Conservation (phyloP, 371 early-diverging fungal species). For the Syncephalis plumigaleata region DNA sequence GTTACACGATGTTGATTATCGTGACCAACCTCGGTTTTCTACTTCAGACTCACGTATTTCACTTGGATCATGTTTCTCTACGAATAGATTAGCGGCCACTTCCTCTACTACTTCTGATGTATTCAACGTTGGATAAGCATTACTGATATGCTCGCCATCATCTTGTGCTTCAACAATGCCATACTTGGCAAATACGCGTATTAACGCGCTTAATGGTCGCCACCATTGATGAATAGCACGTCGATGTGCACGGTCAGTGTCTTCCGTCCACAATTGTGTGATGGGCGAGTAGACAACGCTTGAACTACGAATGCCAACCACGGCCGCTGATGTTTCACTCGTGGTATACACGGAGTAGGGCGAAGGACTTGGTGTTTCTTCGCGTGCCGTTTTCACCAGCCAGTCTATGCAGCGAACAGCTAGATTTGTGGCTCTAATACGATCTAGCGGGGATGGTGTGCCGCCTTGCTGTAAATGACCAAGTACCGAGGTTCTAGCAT, state of each 20-base stretch:
- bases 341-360: slow-evolving; percentile 44
- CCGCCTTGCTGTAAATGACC: slow-evolving; percentile 97
- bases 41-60: no score
- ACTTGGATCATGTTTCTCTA: no score
- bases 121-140: not conserved
- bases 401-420: slow-evolving; percentile 53
- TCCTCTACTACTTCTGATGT: no score
- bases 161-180: no score
- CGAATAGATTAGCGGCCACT: no score
- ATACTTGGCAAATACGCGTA: no score
- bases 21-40: no score
- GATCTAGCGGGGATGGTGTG: slow-evolving; percentile 90
- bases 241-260: slow-evolving; percentile 3
- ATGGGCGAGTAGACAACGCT: slow-evolving; percentile 29
- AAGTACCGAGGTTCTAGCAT: slow-evolving; percentile 80
- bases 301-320: slow-evolving; percentile 74
- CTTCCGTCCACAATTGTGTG: not conserved
- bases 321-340: slow-evolving; percentile 36
- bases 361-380: slow-evolving; percentile 9
- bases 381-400: slow-evolving; percentile 22
- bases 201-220: not conserved
- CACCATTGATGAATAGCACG: slow-evolving; percentile 4
- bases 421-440: slow-evolving; percentile 78
- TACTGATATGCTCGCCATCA: not conserved
- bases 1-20: no score